Conservation (phyloP, 805 yeast genomes). For the Wickerhamiella azymoides region DNA sequence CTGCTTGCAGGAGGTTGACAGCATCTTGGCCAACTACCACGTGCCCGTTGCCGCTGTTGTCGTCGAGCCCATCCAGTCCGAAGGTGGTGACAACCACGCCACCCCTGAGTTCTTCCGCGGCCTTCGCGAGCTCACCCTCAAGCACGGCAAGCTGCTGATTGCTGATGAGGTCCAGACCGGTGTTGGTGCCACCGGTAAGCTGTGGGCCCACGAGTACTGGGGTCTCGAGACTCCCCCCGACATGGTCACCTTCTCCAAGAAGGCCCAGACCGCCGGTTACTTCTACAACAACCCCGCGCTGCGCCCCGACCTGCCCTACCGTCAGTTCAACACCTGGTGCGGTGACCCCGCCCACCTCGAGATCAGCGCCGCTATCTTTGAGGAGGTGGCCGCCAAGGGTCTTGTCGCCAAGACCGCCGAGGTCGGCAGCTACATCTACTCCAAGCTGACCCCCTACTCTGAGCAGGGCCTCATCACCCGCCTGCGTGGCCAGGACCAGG, state of each 20-base stretch:
- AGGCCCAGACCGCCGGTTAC: slow-evolving; percentile 82
- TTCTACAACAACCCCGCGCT: slow-evolving; percentile 63
- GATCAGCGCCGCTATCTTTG: slow-evolving; percentile 58
- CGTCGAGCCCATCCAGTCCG: slow-evolving; percentile 84
- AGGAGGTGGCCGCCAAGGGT: slow-evolving; percentile 48
- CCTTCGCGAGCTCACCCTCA: slow-evolving; percentile 57
- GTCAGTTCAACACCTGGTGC: slow-evolving; percentile 91
- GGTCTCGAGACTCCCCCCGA: slow-evolving; percentile 64
- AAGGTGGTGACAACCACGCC: slow-evolving; percentile 87
- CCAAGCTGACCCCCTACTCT: slow-evolving; percentile 39
- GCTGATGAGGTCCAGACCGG: slow-evolving; percentile 87
- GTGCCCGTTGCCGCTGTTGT: slow-evolving; percentile 77
- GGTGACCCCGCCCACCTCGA: slow-evolving; percentile 78
- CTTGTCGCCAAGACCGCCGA: slow-evolving; percentile 40
- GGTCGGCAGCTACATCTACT: slow-evolving; percentile 56
- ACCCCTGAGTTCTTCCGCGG: slow-evolving; percentile 69
- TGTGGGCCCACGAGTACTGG: slow-evolving; percentile 87
- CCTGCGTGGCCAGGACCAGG: slow-evolving; percentile 62
- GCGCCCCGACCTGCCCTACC: slow-evolving; percentile 63
- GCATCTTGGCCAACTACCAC: slow-evolving; percentile 50
- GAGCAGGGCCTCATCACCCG: slow-evolving; percentile 41
- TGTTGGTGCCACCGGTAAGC: slow-evolving; percentile 70
- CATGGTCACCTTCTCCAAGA: slow-evolving; percentile 74
- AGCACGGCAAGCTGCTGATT: slow-evolving; percentile 56
- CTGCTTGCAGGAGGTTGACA: slow-evolving; percentile 60